These are phyloP conservation scores for Yamadazyma friedrichii DNA, from an alignment of 1,139 yeast genomes.

Conservation along the genomic window DNA sequence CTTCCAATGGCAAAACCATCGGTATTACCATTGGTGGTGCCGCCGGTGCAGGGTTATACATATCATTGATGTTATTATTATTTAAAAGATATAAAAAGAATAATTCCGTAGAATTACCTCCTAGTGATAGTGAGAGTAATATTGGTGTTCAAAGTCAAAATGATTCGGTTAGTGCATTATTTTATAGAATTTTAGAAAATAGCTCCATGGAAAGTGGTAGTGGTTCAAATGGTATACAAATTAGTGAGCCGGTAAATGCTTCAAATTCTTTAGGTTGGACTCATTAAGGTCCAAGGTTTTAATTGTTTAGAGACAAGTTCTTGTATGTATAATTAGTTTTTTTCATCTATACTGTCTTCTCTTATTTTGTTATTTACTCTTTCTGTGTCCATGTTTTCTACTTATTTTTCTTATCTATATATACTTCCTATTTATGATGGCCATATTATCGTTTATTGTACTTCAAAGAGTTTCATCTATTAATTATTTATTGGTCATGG, in stretches of 20 bases:
- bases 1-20: slow-evolving; percentile 44
- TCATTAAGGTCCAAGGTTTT: slow-evolving; percentile 1
- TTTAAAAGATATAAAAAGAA: slow-evolving; percentile 41
- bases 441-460: no score
- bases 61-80: slow-evolving; percentile 48
- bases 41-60: slow-evolving; percentile 59
- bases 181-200: slow-evolving; percentile 28
- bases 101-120: slow-evolving; percentile 38
- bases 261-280: slow-evolving; percentile 49
- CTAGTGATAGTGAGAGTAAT: slow-evolving; percentile 42
- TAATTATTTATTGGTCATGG: no score
- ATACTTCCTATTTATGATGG: no score
- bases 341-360: no score
- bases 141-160: slow-evolving; percentile 24
- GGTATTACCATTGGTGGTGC: slow-evolving; percentile 70
- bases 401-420: no score
- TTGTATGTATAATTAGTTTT: no score
- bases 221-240: slow-evolving; percentile 23
- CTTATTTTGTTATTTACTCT: no score
- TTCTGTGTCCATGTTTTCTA: no score
- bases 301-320: background rate
- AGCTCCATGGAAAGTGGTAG: slow-evolving; percentile 8
- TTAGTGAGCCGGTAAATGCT: slow-evolving; percentile 47
- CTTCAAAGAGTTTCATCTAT: no score
- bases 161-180: slow-evolving; percentile 26